Evolutionary conservation across 2,329 filamentous ascomycete species (phyloP).

Genomic region (Monosporascus cannonballus): DNA sequence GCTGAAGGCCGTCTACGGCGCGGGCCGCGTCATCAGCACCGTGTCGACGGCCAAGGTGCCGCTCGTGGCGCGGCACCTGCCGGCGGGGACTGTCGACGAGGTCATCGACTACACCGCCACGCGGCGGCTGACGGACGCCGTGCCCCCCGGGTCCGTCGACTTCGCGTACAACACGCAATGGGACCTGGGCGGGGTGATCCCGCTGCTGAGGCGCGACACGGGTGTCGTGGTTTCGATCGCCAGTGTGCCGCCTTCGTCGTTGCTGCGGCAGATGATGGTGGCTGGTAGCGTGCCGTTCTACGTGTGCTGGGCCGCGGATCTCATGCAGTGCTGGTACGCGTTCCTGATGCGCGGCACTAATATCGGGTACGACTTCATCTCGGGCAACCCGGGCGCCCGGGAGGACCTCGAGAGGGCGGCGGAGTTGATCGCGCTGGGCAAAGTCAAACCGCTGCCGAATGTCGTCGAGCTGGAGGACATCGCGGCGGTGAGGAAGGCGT

Average conservation of each 20-base stretch:
- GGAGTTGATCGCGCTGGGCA: constrained; percentile 34
- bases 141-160: constrained; percentile 40
- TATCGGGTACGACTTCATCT: constrained; percentile 39
- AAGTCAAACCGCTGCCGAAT: constrained; percentile 36
- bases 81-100: constrained; percentile 38
- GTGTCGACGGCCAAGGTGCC: constrained; percentile 46
- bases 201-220: constrained; percentile 28
- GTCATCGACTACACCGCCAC: constrained; percentile 44
- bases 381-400: constrained; percentile 33
- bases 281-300: constrained; percentile 27
- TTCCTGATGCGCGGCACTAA: constrained; percentile 38
- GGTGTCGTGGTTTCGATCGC: constrained; percentile 37
- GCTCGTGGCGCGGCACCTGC: constrained; percentile 34
- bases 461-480: constrained; percentile 37
- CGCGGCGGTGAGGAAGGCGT: constrained; percentile 33
- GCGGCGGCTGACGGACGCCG: constrained; percentile 28
- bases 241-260: constrained; percentile 27
- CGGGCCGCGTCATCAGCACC: constrained; percentile 41
- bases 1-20: constrained; percentile 43
- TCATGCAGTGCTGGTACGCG: constrained; percentile 34
- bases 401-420: constrained; percentile 37
- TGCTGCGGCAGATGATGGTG: constrained; percentile 25
- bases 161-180: constrained; percentile 45
- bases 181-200: constrained; percentile 31
- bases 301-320: constrained; percentile 28